Conservation (phyloP, 225 moss, liverwort and hornwort species). For the Marchantia polymorpha region DNA sequence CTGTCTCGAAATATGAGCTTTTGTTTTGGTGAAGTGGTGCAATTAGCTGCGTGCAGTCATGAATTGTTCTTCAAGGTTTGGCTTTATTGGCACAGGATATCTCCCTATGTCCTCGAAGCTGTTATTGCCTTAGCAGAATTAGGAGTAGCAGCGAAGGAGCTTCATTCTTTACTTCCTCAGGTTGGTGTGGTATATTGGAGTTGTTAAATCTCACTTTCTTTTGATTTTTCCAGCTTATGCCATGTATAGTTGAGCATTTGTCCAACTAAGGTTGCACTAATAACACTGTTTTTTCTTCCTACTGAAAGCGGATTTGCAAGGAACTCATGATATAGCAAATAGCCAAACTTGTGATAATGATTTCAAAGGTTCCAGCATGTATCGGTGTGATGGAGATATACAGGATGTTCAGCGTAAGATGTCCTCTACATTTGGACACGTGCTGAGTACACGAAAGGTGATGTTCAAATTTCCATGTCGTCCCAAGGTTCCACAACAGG, state of each 20-base stretch:
- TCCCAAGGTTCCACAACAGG: neutral
- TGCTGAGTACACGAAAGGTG: neutral
- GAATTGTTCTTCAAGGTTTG: neutral
- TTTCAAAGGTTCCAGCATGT: neutral
- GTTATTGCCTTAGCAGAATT: constrained; percentile 86
- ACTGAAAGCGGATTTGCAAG: neutral
- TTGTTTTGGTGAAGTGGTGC: neutral
- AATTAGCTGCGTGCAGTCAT: neutral
- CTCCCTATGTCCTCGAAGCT: constrained; percentile 89
- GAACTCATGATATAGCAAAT: neutral
- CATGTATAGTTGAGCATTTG: neutral
- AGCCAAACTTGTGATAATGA: constrained; percentile 1
- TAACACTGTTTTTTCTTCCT: neutral
- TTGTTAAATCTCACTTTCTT: neutral
- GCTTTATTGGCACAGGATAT: constrained; percentile 55
- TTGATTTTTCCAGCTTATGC: neutral
- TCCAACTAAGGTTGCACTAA: neutral
- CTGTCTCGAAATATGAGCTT: neutral
- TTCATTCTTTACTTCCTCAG: constrained; percentile 80
- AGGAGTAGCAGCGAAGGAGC: constrained; percentile 76
- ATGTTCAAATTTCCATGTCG: neutral
- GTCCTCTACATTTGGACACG: neutral
- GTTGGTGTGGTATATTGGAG: constrained; percentile 29
- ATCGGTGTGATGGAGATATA: neutral
- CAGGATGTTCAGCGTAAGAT: neutral